Evolutionary conservation across 768 basidiomycete genomes (phyloP).

Genomic region (Termitomyces sp.): DNA sequence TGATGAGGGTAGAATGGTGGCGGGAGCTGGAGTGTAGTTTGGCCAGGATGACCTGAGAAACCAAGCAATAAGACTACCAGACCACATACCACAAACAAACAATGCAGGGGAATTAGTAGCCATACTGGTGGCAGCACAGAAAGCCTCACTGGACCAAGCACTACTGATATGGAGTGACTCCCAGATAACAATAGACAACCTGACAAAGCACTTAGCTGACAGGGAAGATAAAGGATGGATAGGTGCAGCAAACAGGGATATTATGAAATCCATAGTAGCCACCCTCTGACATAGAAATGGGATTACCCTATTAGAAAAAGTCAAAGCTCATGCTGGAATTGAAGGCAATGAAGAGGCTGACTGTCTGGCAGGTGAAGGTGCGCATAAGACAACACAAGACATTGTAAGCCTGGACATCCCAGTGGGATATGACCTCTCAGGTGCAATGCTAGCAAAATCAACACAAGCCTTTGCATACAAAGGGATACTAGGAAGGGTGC

Average conservation of each 20-base stretch:
- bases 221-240: constrained; percentile 13
- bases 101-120: constrained; percentile 15
- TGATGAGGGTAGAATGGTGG: not conserved
- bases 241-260: not conserved
- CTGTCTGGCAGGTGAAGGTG: constrained; percentile 1
- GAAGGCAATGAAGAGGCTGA: constrained; percentile 16
- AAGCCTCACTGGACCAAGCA: not conserved
- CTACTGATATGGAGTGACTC: no score
- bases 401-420: not conserved
- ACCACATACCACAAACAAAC: constrained; percentile 8
- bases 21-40: constrained; percentile 16
- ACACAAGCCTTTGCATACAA: not conserved
- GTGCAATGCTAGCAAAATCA: not conserved
- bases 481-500: not conserved
- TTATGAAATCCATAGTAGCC: not conserved
- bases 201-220: not conserved
- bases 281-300: not conserved
- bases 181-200: no score
- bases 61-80: constrained; percentile 8
- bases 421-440: not conserved
- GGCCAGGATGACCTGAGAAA: no score
- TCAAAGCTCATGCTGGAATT: constrained; percentile 16
- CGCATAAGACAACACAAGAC: not conserved
- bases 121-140: constrained; percentile 6
- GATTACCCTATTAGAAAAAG: not conserved